A percentile compares a stretch with the other conserved stretches of the same genome.
These are phyloP conservation scores for Calonectria pauciramosa DNA, from an alignment of 2,329 filamentous ascomycete species.

Conservation along the genomic window DNA sequence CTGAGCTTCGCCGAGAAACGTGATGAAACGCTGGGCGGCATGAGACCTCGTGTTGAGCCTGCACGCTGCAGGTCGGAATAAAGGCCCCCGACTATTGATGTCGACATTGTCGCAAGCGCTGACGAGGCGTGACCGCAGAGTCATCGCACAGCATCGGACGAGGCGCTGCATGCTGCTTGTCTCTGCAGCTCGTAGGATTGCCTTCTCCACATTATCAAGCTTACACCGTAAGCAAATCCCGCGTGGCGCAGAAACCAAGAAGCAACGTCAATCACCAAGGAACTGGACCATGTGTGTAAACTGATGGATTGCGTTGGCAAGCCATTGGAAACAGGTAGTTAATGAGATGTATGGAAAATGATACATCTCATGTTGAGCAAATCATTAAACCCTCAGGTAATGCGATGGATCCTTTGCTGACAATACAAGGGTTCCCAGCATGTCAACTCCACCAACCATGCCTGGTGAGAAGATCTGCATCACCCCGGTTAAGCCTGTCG, in stretches of 20 bases:
- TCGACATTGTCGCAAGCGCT: slow-evolving; percentile 5
- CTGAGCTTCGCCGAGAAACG: neutral
- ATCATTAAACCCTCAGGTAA: neutral
- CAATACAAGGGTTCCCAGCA: neutral
- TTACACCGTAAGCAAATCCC: neutral
- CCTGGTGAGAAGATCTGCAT: neutral
- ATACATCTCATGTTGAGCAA: neutral
- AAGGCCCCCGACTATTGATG: neutral
- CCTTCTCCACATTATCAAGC: neutral
- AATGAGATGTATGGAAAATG: too few relatives aligned
- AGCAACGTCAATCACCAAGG: neutral
- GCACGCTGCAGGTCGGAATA: slow-evolving; percentile 10
- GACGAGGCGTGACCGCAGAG: neutral
- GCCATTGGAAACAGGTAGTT: too few relatives aligned
- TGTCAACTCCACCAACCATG: neutral
- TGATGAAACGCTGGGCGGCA: neutral
- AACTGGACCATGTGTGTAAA: too few relatives aligned
- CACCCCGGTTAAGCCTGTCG: neutral
- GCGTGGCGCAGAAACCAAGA: neutral
- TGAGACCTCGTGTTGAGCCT: neutral
- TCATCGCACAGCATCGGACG: neutral
- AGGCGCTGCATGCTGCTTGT: neutral
- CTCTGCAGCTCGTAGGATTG: neutral
- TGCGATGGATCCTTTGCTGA: neutral
- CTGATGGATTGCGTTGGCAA: neutral